A percentile compares a stretch with the other conserved stretches of the same genome.
phyloP scores from a whole-genome alignment of 176 grass and related monocot species.

The Areca catechu region DNA sequence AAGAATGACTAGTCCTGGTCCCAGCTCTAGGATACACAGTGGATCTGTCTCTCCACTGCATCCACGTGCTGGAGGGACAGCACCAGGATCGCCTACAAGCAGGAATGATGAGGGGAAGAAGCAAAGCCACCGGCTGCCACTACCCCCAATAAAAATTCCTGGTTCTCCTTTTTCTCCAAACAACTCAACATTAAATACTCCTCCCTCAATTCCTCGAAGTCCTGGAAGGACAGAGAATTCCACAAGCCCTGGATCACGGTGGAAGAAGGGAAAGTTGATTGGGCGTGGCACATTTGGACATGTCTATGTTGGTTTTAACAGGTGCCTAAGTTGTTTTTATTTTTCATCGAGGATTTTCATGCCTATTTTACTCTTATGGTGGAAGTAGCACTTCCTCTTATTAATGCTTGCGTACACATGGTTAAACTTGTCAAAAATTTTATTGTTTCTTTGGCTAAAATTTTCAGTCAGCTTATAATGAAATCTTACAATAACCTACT shows the following conservation, averaged over 20 bases:
- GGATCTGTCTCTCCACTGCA: slow-evolving; percentile 87
- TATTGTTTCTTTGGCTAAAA: too few relatives aligned
- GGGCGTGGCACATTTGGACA: slow-evolving; percentile 92
- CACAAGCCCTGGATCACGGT: slow-evolving; percentile 77
- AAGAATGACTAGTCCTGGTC: slow-evolving; percentile 90
- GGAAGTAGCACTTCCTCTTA: too few relatives aligned
- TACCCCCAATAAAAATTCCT: slow-evolving; percentile 74
- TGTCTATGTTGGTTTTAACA: slow-evolving; percentile 99
- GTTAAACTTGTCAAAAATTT: too few relatives aligned
- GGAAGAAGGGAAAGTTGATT: slow-evolving; percentile 98
- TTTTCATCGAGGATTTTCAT: neutral
- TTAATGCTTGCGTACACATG: too few relatives aligned
- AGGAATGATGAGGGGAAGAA: slow-evolving; percentile 62
- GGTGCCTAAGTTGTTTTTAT: slow-evolving; percentile 42
- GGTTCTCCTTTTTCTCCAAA: slow-evolving; percentile 57
- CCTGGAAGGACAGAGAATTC: slow-evolving; percentile 87
- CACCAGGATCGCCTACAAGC: slow-evolving; percentile 77
- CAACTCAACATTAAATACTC: slow-evolving; percentile 57
- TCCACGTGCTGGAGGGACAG: slow-evolving; percentile 70
- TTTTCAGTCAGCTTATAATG: too few relatives aligned
- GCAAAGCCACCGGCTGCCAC: slow-evolving; percentile 82
- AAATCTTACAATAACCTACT: too few relatives aligned
- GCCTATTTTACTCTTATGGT: too few relatives aligned
- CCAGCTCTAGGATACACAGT: slow-evolving; percentile 93
- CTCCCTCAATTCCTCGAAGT: slow-evolving; percentile 62